phyloP scores from a whole-genome alignment of 176 grass and related monocot species.

The Carex parvula region DNA sequence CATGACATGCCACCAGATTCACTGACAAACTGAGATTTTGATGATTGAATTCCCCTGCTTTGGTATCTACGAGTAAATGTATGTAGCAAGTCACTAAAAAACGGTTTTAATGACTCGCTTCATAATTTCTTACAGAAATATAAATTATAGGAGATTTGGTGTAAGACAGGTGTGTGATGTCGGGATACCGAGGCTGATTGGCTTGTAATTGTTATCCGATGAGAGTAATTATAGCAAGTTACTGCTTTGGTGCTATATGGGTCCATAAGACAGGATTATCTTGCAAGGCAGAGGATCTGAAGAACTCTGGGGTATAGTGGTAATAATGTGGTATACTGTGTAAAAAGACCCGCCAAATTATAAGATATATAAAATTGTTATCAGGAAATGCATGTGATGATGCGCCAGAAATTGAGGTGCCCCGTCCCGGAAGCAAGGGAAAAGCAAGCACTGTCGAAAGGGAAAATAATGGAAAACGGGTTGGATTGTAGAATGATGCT shows the following conservation, averaged over 20 bases:
- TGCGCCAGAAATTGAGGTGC: slow-evolving; percentile 16
- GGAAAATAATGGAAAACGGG: background rate
- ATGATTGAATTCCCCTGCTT: background rate
- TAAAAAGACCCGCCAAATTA: slow-evolving; percentile 1
- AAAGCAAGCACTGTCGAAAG: background rate
- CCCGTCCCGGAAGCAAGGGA: slow-evolving; percentile 11
- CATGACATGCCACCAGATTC: slow-evolving; percentile 15
- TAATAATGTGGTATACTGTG: background rate
- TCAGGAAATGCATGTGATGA: background rate
- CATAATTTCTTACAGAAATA: background rate
- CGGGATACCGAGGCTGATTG: background rate
- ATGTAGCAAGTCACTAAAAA: background rate
- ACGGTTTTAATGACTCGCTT: background rate
- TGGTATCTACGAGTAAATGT: background rate
- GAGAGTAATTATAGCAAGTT: slow-evolving; percentile 6
- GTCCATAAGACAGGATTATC: background rate
- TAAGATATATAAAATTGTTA: background rate
- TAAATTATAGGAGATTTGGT: background rate
- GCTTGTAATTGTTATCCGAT: background rate
- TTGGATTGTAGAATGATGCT: too few species aligned
- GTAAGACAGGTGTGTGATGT: background rate
- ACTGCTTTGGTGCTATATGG: background rate
- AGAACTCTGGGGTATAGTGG: background rate
- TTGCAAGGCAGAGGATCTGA: background rate
- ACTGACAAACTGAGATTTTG: background rate